Conservation (phyloP, 2,329 filamentous ascomycete species). For the Furcasterigmium sp. region DNA sequence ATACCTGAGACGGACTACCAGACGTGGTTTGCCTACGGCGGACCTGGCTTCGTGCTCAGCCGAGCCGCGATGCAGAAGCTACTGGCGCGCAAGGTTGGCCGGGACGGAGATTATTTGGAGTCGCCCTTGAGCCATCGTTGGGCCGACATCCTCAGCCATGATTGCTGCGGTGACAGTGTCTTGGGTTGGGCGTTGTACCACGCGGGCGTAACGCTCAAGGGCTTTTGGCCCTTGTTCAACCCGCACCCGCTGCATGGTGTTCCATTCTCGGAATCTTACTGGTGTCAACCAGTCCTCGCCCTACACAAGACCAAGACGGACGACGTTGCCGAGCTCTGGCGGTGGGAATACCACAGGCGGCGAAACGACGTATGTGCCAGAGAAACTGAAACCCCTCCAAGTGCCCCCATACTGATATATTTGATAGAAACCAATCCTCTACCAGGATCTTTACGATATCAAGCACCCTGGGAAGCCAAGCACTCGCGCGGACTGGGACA, state of each 20-base stretch:
- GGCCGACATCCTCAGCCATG: constrained; percentile 32
- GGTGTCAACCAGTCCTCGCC: constrained; percentile 45
- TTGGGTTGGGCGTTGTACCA: constrained; percentile 41
- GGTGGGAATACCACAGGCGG: constrained; percentile 32
- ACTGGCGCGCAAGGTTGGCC: constrained; percentile 22
- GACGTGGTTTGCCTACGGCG: constrained; percentile 44
- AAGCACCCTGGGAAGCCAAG: constrained; percentile 22
- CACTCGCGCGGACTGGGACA: background rate
- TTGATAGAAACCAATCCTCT: constrained; percentile 26
- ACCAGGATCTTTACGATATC: constrained; percentile 30
- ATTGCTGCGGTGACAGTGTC: constrained; percentile 49
- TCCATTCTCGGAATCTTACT: constrained; percentile 38
- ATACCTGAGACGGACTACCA: constrained; percentile 21
- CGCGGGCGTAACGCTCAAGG: constrained; percentile 36
- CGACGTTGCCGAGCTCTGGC: constrained; percentile 44
- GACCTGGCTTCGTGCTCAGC: constrained; percentile 40
- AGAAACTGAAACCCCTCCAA: too few species aligned
- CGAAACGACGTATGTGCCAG: constrained; percentile 22
- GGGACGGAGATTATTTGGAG: constrained; percentile 31
- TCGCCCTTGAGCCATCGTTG: constrained; percentile 31
- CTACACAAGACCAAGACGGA: constrained; percentile 40
- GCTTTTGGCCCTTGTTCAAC: constrained; percentile 44
- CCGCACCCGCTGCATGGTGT: constrained; percentile 44
- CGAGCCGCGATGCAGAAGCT: constrained; percentile 37
- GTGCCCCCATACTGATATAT: background rate